Base-by-base conservation (phyloP, 345 rosid species). In the Psidium guajava region DNA sequence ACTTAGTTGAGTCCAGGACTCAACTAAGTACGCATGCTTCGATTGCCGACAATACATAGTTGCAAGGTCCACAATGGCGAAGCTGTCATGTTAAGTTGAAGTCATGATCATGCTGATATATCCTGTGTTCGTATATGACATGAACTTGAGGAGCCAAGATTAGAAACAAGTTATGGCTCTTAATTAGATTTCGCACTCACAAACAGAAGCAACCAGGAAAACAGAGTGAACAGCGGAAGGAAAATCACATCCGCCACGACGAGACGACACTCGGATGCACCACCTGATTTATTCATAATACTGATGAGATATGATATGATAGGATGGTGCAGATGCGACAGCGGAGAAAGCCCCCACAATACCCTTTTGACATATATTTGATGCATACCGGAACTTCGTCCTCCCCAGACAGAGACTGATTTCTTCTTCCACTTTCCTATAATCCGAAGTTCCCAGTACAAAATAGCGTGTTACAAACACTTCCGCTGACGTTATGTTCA, bases 301-400 rank as follows among this genome's bases (percentile, higher is more conserved):
- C 36, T 64, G 77, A 40, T 40, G 6, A 32, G 77, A 32, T 32
- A 64, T 0, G 44, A 32, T 18, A 91, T 2, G 86, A 83, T 54
- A n/a, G n/a, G n/a, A 80, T 91, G 82, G 84, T 57, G 88, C 93
- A 91, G 80, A 87, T 87, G 87, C 93, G 88, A 8, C 90, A 86
- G 28, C 89, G 88, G 64, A 86, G 89, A 44, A 89, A 81, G 54
- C 90, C 92, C 2, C 85, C 82, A 86, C 93, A 91, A 13, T 86
- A 59, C 22, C 92, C 25, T 54, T 20, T 54, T 54, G 57, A 20
- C 10, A 0, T 7, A 8, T 20, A 20, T 20, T 20, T 54, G 24
- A 20, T 20, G 57, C 22, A 20, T 54, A 24, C 22, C 24, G 3
- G 24, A 20, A 24, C 24, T 20, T 54, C 10, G 57, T 54, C 24